phyloP scores from a whole-genome alignment of 371 early-diverging fungal species.

The Furculomyces boomerangus region DNA sequence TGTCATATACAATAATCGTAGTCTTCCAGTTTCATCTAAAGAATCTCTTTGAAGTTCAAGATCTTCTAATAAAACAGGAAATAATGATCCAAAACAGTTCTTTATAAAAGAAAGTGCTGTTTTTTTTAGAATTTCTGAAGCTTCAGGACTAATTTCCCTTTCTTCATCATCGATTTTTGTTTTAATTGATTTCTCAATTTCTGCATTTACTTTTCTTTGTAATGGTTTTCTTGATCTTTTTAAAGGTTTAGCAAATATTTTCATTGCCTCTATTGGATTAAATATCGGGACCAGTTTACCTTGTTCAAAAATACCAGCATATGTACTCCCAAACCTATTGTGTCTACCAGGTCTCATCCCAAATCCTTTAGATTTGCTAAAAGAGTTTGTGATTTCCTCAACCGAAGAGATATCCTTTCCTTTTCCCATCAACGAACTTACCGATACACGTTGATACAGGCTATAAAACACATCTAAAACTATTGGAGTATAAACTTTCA shows the following conservation, averaged over 20 bases:
- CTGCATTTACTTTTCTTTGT: slow-evolving; percentile 1
- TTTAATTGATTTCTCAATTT: neutral
- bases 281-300: slow-evolving; percentile 22
- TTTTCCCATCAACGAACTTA: slow-evolving; percentile 7
- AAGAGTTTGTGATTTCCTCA: neutral
- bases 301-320: slow-evolving; percentile 12
- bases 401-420: neutral
- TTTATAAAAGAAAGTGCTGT: slow-evolving; percentile 2
- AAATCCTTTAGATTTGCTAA: slow-evolving; percentile 1
- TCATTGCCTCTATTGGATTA: slow-evolving; percentile 14
- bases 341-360: slow-evolving; percentile 9
- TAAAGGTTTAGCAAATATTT: slow-evolving; percentile 20
- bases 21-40: neutral
- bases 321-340: slow-evolving; percentile 20
- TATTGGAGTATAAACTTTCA: slow-evolving; percentile 9
- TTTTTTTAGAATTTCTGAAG: neutral
- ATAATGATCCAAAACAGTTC: slow-evolving; percentile 1
- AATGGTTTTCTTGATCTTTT: neutral
- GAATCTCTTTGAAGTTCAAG: neutral
- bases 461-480: slow-evolving; percentile 21
- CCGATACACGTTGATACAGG: slow-evolving; percentile 20
- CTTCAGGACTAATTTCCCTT: neutral
- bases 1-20: neutral
- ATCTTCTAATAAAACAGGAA: slow-evolving; percentile 2
- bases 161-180: slow-evolving; percentile 2